A percentile compares a stretch with the other conserved stretches of the same genome.
phyloP scores from a whole-genome alignment of 176 grass and related monocot genomes.

The Bolboschoenus planiculmis region DNA sequence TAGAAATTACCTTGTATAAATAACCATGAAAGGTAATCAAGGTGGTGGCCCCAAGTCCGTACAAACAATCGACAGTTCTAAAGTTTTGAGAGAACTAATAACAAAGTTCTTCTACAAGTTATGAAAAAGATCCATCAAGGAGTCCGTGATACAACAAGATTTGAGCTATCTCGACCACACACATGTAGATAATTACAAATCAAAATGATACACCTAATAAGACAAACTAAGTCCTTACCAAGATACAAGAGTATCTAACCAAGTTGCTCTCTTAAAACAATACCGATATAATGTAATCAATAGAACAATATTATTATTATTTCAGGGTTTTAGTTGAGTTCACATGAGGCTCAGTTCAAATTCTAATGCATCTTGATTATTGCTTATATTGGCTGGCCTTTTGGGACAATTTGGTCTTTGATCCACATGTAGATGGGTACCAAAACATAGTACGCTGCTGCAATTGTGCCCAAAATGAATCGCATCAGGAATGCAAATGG shows the following conservation, averaged over 20 bases:
- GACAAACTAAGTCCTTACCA: background rate
- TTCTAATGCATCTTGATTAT: background rate
- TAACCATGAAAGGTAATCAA: background rate
- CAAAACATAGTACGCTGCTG: slow-evolving; percentile 76
- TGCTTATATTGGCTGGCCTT: slow-evolving; percentile 79
- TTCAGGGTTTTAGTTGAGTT: background rate
- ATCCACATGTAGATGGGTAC: slow-evolving; percentile 99
- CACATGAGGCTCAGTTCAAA: background rate
- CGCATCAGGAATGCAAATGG: slow-evolving; percentile 61
- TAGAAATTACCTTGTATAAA: background rate
- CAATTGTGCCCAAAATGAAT: slow-evolving; percentile 63
- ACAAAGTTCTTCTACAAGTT: background rate
- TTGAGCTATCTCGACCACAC: background rate
- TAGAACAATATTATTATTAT: slow-evolving; percentile 19
- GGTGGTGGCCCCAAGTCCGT: background rate
- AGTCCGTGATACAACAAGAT: background rate
- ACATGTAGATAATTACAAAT: background rate
- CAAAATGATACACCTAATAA: background rate
- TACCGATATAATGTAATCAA: background rate
- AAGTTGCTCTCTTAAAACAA: background rate
- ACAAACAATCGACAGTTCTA: background rate
- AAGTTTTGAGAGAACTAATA: background rate
- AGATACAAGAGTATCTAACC: slow-evolving; percentile 1
- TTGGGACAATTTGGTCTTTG: slow-evolving; percentile 89
- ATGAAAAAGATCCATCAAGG: background rate